Base-by-base conservation (phyloP, 2,329 filamentous ascomycete genomes). In the Aspergillus uvarum region DNA sequence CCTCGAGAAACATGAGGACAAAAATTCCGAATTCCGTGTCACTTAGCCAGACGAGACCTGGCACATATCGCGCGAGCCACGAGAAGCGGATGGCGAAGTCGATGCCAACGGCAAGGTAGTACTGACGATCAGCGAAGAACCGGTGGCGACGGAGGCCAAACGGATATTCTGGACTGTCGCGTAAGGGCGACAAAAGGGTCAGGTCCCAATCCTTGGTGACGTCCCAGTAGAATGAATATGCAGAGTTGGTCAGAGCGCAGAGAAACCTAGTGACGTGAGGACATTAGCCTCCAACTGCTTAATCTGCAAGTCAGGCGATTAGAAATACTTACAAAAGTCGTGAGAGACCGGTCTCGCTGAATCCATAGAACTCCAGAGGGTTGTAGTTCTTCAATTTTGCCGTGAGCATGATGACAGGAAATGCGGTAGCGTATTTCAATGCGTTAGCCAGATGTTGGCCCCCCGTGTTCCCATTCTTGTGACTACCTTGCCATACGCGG, bases 141-240 rank as follows among this genome's bases (percentile, higher is more conserved):
- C 93, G 84, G 58, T 89, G 83, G 54, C 87, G 83, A 29, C 95
- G 87, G 49, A 99, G 81, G 1, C 91, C 95, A 73, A 86, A 95
- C 0, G 91, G 86, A 67, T 93, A 85, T 26, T 89, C 85, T 1
- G 83, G 83, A 11, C 83, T 82, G 65, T 82, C 81, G 63, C 89
- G 85, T 63, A 79, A 74, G 1, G 81, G 74, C 2, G 89, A 85
- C 71, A 98, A 90, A 14, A 98, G 82, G 0, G 89, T 91, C 63
- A 99, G 82, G 72, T 98, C 95, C 95, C 95, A 99, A 81, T 99
- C 95, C 79, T 93, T 95, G 58, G 91, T 84, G 31, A 98, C 87
- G 70, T 99, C 95, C 95, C 95, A 99, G 82, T 95, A 99, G 80
- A 98, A 98, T n/a, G 90, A 92, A 78, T 96, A 99, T 49, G 90